A percentile compares a stretch with the other conserved stretches of the same genome.
Conservation (phyloP, 257 asterid genomes). For the Ehretia macrophylla region DNA sequence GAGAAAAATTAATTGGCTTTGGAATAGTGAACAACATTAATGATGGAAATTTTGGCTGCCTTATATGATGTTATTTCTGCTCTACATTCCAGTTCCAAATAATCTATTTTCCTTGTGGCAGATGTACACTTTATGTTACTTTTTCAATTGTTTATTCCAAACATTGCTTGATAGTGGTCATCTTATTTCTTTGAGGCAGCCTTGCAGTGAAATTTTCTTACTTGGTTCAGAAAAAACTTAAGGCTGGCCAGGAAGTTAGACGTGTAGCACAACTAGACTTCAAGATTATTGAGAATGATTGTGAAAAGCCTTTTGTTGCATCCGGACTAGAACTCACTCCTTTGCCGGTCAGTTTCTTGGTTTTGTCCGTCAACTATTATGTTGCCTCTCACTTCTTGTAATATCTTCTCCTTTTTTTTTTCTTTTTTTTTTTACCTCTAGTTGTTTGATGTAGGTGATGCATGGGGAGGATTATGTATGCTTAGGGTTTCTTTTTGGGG, state of each 20-base stretch:
- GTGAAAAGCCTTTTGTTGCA: conserved; percentile 66
- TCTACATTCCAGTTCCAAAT: background rate
- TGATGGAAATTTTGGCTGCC: too few species aligned
- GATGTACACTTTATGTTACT: background rate
- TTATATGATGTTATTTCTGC: background rate
- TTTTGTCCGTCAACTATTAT: conserved; percentile 11
- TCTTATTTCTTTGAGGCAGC: conserved; percentile 46
- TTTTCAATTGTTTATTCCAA: conserved; percentile 7
- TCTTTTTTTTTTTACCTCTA: conserved; percentile 20
- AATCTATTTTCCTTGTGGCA: background rate
- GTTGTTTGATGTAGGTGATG: conserved; percentile 65
- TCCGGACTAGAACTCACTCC: conserved; percentile 87
- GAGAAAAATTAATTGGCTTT: background rate
- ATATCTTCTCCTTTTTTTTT: conserved; percentile 10
- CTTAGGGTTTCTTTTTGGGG: conserved; percentile 87
- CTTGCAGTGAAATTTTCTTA: conserved; percentile 78
- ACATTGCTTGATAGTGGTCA: background rate
- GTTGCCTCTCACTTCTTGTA: conserved; percentile 17
- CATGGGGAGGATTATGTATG: conserved; percentile 96
- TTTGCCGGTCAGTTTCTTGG: conserved; percentile 65
- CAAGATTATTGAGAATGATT: conserved; percentile 70
- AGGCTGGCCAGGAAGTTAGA: conserved; percentile 87
- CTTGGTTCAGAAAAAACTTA: conserved; percentile 70
- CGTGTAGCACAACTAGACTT: conserved; percentile 96
- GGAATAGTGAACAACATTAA: background rate